Conservation (phyloP, 2,329 filamentous ascomycete species). For the Macrophomina phaseolina region DNA sequence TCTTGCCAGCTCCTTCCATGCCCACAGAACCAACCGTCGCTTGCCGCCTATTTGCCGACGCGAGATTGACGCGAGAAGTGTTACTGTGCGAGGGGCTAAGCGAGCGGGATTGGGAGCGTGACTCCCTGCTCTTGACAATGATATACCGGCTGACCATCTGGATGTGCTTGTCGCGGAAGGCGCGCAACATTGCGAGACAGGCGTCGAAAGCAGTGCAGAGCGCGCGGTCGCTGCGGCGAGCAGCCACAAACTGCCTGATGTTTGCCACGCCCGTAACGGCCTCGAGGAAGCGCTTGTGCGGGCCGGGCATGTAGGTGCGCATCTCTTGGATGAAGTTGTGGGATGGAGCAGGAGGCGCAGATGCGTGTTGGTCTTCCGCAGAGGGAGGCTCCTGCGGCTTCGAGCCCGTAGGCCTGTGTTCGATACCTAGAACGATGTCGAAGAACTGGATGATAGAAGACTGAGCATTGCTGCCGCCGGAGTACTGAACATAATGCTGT, state of each 20-base stretch:
- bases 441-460: constrained; percentile 98
- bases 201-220: constrained; percentile 87
- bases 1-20: constrained; percentile 15
- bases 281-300: constrained; percentile 85
- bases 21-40: constrained; percentile 32
- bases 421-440: constrained; percentile 85
- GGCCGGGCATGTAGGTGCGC: constrained; percentile 95
- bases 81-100: constrained; percentile 51
- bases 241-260: constrained; percentile 81
- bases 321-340: constrained; percentile 97
- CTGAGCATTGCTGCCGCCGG: constrained; percentile 94
- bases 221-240: constrained; percentile 63
- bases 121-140: constrained; percentile 82
- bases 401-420: constrained; percentile 87
- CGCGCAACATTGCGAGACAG: constrained; percentile 78
- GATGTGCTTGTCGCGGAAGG: constrained; percentile 91
- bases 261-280: constrained; percentile 82
- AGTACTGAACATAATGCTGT: constrained; percentile 77
- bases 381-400: constrained; percentile 47
- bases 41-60: constrained; percentile 51
- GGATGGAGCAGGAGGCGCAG: constrained; percentile 54
- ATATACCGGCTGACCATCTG: constrained; percentile 96
- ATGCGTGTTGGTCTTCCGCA: constrained; percentile 48
- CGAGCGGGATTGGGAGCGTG: constrained; percentile 63
- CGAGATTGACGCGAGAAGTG: constrained; percentile 62